Percentiles rank a stretch among this genome's conserved stretches.
Evolutionary conservation across 257 asterid genomes (phyloP).

Genomic region (Fraxinus quadrangulata): DNA sequence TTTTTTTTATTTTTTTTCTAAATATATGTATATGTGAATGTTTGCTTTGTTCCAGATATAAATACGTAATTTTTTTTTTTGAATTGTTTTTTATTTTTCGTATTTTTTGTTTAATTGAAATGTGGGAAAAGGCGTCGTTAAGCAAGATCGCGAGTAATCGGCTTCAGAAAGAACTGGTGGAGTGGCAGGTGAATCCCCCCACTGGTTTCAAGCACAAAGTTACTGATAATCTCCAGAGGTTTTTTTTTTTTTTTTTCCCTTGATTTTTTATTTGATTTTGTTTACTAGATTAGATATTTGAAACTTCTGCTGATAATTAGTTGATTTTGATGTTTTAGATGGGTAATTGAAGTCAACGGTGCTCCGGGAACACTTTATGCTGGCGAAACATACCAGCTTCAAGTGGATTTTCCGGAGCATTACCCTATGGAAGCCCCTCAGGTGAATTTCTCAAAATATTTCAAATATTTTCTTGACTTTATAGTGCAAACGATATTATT

Average conservation of each 20-base stretch:
- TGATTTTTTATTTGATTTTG: slow-evolving; percentile 7
- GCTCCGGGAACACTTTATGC: slow-evolving; percentile 64
- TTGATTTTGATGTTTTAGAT: slow-evolving; percentile 37
- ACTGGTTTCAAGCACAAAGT: slow-evolving; percentile 83
- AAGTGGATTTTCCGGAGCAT: slow-evolving; percentile 75
- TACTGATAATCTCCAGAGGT: slow-evolving; percentile 96
- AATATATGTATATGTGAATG: background rate
- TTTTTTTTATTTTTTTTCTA: background rate
- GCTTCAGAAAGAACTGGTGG: slow-evolving; percentile 90
- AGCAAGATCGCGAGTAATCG: slow-evolving; percentile 99
- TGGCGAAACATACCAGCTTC: slow-evolving; percentile 62
- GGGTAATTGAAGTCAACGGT: slow-evolving; percentile 69
- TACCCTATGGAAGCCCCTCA: slow-evolving; percentile 79
- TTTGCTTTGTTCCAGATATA: background rate
- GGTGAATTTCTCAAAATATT: slow-evolving; percentile 32
- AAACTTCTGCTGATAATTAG: background rate
- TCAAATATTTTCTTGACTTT: background rate
- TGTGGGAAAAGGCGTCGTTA: slow-evolving; percentile 47
- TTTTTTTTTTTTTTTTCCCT: background rate
- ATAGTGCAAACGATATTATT: background rate
- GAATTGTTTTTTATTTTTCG: background rate
- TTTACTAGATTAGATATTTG: background rate
- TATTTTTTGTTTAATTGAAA: slow-evolving; percentile 21
- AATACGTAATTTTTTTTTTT: no score
- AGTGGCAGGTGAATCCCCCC: slow-evolving; percentile 98